Evolutionary conservation across 495 filamentous ascomycete species (phyloP).

Genomic region (Penicillium ochrochloron): DNA sequence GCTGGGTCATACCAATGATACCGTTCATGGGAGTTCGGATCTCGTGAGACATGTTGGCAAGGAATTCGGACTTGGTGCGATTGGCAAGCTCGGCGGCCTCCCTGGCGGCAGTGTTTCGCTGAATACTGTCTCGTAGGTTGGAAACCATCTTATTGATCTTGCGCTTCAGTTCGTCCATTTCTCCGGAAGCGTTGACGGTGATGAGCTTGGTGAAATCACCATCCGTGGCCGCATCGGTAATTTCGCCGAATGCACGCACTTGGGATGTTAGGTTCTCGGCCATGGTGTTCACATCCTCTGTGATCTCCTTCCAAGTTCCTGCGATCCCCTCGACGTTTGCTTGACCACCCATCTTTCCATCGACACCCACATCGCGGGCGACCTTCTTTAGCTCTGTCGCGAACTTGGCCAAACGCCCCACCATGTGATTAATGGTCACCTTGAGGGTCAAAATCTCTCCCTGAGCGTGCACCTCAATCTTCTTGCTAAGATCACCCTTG

Average conservation of each 20-base stretch:
- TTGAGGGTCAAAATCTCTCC: conserved; percentile 94
- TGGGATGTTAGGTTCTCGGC: conserved; percentile 97
- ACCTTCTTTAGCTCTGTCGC: conserved; percentile 97
- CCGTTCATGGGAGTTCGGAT: conserved; percentile 93
- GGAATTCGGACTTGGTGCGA: conserved; percentile 97
- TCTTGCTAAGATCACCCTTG: conserved; percentile 89
- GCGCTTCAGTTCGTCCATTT: conserved; percentile 98
- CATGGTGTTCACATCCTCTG: conserved; percentile 98
- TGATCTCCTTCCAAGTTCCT: conserved; percentile 98
- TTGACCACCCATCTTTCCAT: conserved; percentile 98
- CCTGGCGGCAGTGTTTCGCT: conserved; percentile 94
- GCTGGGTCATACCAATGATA: conserved; percentile 94
- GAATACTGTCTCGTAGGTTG: conserved; percentile 93
- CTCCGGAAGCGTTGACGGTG: conserved; percentile 96
- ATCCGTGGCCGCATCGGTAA: conserved; percentile 94
- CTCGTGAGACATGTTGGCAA: conserved; percentile 99
- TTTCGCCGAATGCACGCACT: conserved; percentile 96
- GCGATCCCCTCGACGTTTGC: conserved; percentile 93
- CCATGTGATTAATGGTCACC: conserved; percentile 99
- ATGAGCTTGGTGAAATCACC: conserved; percentile 97
- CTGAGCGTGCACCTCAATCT: conserved; percentile 94
- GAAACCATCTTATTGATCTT: conserved; percentile 99
- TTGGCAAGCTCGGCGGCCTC: conserved; percentile 97
- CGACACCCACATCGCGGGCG: conserved; percentile 95
- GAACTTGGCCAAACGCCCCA: conserved; percentile 92